phyloP scores from a whole-genome alignment of 2,329 filamentous ascomycete genomes.

The Colletotrichum cuscutae region DNA sequence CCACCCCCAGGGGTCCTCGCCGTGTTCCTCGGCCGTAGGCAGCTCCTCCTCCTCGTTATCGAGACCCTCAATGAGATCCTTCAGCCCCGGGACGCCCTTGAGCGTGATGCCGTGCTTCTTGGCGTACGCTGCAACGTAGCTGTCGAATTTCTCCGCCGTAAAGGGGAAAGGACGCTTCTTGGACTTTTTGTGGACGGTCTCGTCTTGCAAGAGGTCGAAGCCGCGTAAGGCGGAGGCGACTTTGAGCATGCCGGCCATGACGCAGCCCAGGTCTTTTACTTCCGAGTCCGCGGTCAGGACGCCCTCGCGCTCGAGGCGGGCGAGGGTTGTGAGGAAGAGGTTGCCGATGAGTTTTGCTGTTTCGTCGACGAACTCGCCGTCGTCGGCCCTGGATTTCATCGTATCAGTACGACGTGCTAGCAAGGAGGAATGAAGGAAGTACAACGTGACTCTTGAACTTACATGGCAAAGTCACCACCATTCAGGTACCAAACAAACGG shows the following conservation, averaged over 20 bases:
- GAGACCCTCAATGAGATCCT: constrained; percentile 35
- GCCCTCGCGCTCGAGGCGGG: constrained; percentile 44
- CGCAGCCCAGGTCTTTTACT: constrained; percentile 47
- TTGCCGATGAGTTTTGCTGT: constrained; percentile 40
- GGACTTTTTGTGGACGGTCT: constrained; percentile 19
- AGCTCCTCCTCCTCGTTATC: constrained; percentile 39
- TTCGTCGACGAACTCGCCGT: constrained; percentile 39
- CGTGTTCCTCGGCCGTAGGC: constrained; percentile 35
- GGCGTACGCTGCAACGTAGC: constrained; percentile 47
- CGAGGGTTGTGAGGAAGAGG: constrained; percentile 53
- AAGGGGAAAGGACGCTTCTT: constrained; percentile 38
- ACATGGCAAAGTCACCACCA: constrained; percentile 17
- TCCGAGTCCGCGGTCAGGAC: constrained; percentile 47
- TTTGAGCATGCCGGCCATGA: constrained; percentile 50
- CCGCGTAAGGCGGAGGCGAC: constrained; percentile 34
- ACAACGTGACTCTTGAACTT: background rate
- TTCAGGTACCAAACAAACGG: constrained; percentile 42
- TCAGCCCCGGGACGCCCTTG: constrained; percentile 39
- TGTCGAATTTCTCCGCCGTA: constrained; percentile 39
- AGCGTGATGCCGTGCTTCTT: constrained; percentile 46
- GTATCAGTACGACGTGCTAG: no score
- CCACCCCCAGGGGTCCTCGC: constrained; percentile 42
- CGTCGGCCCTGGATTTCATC: constrained; percentile 14
- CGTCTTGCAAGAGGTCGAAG: constrained; percentile 35
- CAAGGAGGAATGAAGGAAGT: no score